Evolutionary conservation across 108 stramenopile species (phyloP).

Genomic region (Ochromonas danica): DNA sequence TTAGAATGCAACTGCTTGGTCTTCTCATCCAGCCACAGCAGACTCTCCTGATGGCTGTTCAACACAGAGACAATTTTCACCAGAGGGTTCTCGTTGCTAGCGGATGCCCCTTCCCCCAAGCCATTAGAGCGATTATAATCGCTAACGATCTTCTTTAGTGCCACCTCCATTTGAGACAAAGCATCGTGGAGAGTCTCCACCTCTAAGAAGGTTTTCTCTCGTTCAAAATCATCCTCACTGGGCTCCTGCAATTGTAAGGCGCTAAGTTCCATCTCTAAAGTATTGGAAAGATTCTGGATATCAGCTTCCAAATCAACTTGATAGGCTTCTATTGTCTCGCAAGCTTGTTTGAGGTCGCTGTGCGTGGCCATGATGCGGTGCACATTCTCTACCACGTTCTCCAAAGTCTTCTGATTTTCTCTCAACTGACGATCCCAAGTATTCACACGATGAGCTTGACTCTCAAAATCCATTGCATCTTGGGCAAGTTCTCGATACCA

Average conservation of each 20-base stretch:
- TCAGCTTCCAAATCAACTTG: conserved; percentile 7
- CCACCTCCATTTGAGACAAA: neutral
- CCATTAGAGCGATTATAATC: neutral
- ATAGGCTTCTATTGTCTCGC: conserved; percentile 18
- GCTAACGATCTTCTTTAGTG: neutral
- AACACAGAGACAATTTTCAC: no score
- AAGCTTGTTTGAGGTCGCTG: neutral
- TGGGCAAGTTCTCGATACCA: conserved; percentile 10
- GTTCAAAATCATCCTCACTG: neutral
- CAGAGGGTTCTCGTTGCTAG: neutral
- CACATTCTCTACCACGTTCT: neutral
- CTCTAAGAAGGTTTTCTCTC: neutral
- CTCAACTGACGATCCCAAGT: conserved; percentile 2
- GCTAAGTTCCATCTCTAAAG: neutral
- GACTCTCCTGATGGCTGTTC: neutral
- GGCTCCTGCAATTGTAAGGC: neutral
- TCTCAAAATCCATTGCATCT: conserved; percentile 23
- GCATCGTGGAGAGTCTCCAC: neutral
- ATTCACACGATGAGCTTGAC: neutral
- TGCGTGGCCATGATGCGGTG: neutral
- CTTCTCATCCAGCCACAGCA: neutral
- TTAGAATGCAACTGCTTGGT: neutral
- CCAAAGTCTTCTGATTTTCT: conserved; percentile 4
- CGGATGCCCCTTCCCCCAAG: neutral
- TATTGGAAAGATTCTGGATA: neutral